Evolutionary conservation across 2,329 filamentous ascomycete species (phyloP), one percentile per base, ranked within the genome.

Genomic region (Emmonsia crescens): DNA sequence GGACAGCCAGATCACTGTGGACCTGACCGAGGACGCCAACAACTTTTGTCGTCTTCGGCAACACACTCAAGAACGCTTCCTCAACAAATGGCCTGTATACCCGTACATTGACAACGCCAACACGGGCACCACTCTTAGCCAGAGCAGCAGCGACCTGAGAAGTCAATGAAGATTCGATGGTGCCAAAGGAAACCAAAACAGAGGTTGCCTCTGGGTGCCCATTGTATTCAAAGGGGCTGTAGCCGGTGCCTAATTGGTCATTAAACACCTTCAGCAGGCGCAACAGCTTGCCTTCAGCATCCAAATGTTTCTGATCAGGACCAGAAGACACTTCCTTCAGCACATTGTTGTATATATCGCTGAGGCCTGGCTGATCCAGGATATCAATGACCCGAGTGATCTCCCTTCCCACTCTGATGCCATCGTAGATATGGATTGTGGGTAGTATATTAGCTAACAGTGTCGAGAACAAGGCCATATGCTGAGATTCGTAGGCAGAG

Each of bases 61-160:
- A 83, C 12, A 84, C 83, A 67, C 88, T 85, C 65, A 97, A 79
- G 81, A 99, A 97, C 59, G 90, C 89, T 73, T 96, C 91, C 77
- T 99, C 94, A 38, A 94, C 85, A 71, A 99, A 97, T 19, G 94
- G 94, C 51, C 93, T 86, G 80, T 97, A 99, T 61, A 99, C 83
- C 66, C 94, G 89, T 55, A 97, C 93, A 69, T 90, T 93, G 75
- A 99, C 82, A 46, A 93, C 88, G 69, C 94, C 94, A 64, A 96
- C 84, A 77, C 87, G 90, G 71, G 83, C 83, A 66, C 88, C 91
- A 65, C 87, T 83, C 65, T 84, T 82, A 36, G 89, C 83, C 55
- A 97, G 80, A 48, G 86, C 85, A 51, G 81, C 80, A 12, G 91
- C 86, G 60, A 96, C 85, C 76, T 96, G 91, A 66, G 88, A 86